Conservation (phyloP, 2,329 filamentous ascomycete species). For the Penicillium sp. region DNA sequence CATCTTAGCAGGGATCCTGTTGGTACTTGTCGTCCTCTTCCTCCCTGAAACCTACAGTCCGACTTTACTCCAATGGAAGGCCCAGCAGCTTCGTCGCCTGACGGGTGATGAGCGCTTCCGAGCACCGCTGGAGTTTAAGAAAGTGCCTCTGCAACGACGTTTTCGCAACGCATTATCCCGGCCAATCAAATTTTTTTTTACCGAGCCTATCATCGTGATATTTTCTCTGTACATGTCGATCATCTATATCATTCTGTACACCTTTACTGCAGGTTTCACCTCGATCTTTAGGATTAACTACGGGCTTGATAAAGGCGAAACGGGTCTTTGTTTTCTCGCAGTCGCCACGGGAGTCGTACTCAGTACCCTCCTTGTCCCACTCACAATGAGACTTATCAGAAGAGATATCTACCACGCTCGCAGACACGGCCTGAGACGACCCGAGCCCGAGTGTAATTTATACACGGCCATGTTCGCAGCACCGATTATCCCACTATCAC, state of each 20-base stretch:
- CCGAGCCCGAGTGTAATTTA: constrained; percentile 61
- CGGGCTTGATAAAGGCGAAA: constrained; percentile 52
- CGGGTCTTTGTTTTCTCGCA: constrained; percentile 56
- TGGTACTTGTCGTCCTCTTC: constrained; percentile 49
- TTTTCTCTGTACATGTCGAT: constrained; percentile 37
- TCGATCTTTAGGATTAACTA: constrained; percentile 59
- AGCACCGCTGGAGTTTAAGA: constrained; percentile 54
- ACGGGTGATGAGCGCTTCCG: constrained; percentile 56
- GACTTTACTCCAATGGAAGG: constrained; percentile 55
- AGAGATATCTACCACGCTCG: constrained; percentile 51
- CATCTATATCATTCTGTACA: constrained; percentile 42
- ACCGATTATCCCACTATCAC: constrained; percentile 56
- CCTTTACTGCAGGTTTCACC: constrained; percentile 53
- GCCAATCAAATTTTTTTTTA: constrained; percentile 55
- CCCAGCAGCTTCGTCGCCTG: constrained; percentile 46
- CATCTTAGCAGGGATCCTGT: constrained; percentile 43
- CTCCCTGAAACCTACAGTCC: constrained; percentile 60
- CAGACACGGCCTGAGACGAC: constrained; percentile 44
- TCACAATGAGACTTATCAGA: constrained; percentile 54
- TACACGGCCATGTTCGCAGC: constrained; percentile 61
- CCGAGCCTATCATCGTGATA: constrained; percentile 47
- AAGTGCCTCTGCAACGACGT: constrained; percentile 46
- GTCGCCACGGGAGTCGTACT: constrained; percentile 53
- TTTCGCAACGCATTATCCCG: constrained; percentile 55
- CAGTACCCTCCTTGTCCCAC: constrained; percentile 48